Base-by-base conservation (phyloP, 2,329 filamentous ascomycete genomes). In the Alternaria panax region DNA sequence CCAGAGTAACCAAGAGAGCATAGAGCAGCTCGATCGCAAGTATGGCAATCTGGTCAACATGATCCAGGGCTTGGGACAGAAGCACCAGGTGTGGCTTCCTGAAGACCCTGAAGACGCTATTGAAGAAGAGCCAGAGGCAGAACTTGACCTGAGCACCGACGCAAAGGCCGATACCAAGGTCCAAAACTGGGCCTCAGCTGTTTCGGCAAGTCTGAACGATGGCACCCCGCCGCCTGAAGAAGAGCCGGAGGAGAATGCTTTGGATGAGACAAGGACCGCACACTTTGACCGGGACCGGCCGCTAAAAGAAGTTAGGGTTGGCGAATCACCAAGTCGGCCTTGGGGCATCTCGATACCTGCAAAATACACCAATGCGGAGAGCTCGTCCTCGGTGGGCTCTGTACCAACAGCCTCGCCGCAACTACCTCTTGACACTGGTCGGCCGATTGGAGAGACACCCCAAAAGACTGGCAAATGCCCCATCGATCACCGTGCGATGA, bases 1-100 rank as follows among this genome's bases (percentile, higher is more conserved):
- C 75, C 92, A 96, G 79, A 90, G 88, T 77, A 94, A 93, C 72
- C 90, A 94, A 69, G 87, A 91, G 64, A 91, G 93, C 72, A 91
- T 96, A 73, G 88, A 88, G 66, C 92, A 96, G 78, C 84, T 98
- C 55, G 94, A 98, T 76, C 92, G 92, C 63, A 98, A 97, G 78
- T 98, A 97, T 75, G 93, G 92, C 65, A 94, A 90, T 75, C 82
- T 97, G 42, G 92, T 92, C 68, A 96, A 88, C 79, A 97, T 98
- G 94, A 96, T 98, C 62, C 90, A 95, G 76, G 92, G 92, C 8
- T 83, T 98, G 38, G 92, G 93, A 48, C 87, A 90, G 65, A 92
- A 96, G 69, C 94, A 98, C 75, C 91, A 95, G 74, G 89, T 92
- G 6, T 92, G 95, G 87, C 82, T 97, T 27, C 91, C 91, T 1